Evolutionary conservation across 768 basidiomycete genomes (phyloP), one percentile per base, ranked within the genome.

Genomic region (Xerocomus potaroensis): DNA sequence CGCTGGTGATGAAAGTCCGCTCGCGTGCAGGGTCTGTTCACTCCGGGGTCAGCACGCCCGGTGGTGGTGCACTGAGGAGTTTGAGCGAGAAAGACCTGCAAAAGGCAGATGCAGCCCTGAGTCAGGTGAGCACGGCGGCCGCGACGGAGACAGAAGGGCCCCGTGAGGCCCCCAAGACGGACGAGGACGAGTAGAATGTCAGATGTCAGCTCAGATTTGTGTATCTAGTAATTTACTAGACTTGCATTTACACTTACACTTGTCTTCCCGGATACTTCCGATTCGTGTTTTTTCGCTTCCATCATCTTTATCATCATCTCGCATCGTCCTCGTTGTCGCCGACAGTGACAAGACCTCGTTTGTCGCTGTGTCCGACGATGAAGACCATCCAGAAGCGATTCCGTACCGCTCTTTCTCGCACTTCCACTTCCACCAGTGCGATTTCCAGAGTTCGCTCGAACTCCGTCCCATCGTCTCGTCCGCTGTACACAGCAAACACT

Each of bases 41-140:
- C 47, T 81, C 80, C 16, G 80, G 82, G 30, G 74, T 80, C 3
- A 93, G 88, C 61, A 96, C 95, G 8, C 91, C 91, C 0, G 94
- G 91, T 2, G 88, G 87, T n/a, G 84, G 83, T 5, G 72, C 74
- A 21, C 85, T 83, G 59, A 80, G 80, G 58, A 91, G 83, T 53
- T 67, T 96, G 45, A 92, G 84, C 61, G 95, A 97, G 68, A 75
- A 82, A 42, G 95, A 98, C 65, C 68, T 98, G 56, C 77, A 76
- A 60, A 79, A 79, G 68, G 95, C 94, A 4, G 93, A 98, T 56
- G 89, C 84, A 9, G 93, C 91, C 3, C 76, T 98, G 43, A 86
- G 78, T 59, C 78, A 82, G 58, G 75, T 80, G 30, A 68, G 67
- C 33, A 27, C 26, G 26, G 26, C 26, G 6, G 26, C 10, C 26